phyloP scores from a whole-genome alignment of 306 rosid genomes.

The Pueraria montana region DNA sequence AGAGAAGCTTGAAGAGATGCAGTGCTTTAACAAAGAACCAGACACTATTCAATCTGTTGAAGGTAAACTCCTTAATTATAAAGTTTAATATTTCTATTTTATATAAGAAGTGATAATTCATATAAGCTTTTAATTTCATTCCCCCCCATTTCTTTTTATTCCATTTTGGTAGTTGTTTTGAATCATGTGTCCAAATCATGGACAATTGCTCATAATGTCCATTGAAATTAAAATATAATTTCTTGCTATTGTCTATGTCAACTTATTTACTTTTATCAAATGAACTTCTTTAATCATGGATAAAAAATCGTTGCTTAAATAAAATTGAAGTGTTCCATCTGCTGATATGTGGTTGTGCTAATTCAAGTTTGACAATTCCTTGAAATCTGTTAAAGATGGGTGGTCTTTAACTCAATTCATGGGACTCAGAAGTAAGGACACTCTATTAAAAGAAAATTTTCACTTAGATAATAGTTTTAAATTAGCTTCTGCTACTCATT shows the following conservation, averaged over 20 bases:
- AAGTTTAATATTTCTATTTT: slow-evolving; percentile 33
- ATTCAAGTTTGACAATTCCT: slow-evolving; percentile 14
- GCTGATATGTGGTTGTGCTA: not conserved
- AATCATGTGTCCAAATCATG: slow-evolving; percentile 24
- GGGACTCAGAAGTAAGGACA: slow-evolving; percentile 12
- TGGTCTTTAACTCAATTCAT: slow-evolving; percentile 23
- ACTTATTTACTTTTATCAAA: slow-evolving; percentile 13
- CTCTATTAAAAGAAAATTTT: not conserved
- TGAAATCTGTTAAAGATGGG: not conserved
- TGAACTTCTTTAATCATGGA: not conserved
- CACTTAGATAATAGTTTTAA: not conserved
- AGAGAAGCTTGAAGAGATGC: slow-evolving; percentile 98
- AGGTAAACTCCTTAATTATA: slow-evolving; percentile 65
- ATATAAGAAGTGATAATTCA: slow-evolving; percentile 17
- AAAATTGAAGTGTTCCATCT: slow-evolving; percentile 39
- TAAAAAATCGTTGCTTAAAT: not conserved
- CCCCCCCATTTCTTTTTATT: not conserved
- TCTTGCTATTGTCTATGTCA: slow-evolving; percentile 1
- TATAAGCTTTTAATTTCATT: slow-evolving; percentile 23
- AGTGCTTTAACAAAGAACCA: slow-evolving; percentile 98
- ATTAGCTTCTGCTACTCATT: slow-evolving; percentile 15
- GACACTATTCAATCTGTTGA: slow-evolving; percentile 86
- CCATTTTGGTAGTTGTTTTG: slow-evolving; percentile 24
- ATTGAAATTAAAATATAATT: slow-evolving; percentile 15
- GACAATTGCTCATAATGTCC: slow-evolving; percentile 24